Evolutionary conservation across 1,139 yeast genomes (phyloP).

Genomic region (Blastobotrys petasosporus): DNA sequence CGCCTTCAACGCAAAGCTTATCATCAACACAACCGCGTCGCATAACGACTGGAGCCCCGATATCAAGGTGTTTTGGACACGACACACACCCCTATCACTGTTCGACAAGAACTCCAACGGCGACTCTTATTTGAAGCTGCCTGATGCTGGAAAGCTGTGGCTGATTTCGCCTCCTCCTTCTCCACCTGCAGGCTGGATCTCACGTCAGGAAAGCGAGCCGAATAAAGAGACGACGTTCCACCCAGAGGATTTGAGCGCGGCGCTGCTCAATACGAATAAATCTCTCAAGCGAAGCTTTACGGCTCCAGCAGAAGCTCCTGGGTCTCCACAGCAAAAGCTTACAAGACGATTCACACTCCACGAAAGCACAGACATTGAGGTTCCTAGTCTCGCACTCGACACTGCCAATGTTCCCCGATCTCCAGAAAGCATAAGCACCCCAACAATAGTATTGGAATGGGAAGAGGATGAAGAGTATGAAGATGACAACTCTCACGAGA

Average conservation of each 20-base stretch:
- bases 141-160: conserved; percentile 37
- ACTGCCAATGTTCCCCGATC: conserved; percentile 2
- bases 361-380: conserved; percentile 12
- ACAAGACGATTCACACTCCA: conserved; percentile 25
- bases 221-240: conserved; percentile 21
- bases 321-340: conserved; percentile 6
- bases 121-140: conserved; percentile 30
- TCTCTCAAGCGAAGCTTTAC: neutral
- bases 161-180: conserved; percentile 42
- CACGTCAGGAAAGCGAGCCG: conserved; percentile 37
- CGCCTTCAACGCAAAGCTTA: conserved; percentile 27
- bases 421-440: conserved; percentile 12
- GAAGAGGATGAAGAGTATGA: conserved; percentile 30
- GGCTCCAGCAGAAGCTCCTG: neutral
- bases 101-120: conserved; percentile 14
- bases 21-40: conserved; percentile 3
- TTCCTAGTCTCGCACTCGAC: conserved; percentile 1
- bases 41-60: conserved; percentile 10
- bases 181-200: conserved; percentile 41
- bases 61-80: conserved; percentile 20
- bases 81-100: conserved; percentile 20
- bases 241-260: conserved; percentile 18
- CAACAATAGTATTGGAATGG: conserved; percentile 29
- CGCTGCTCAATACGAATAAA: conserved; percentile 13
- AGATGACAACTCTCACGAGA: conserved; percentile 12